Percentiles rank a stretch among this genome's conserved stretches.
Conservation (phyloP, 768 basidiomycete species). For the Boletellus emodensis region DNA sequence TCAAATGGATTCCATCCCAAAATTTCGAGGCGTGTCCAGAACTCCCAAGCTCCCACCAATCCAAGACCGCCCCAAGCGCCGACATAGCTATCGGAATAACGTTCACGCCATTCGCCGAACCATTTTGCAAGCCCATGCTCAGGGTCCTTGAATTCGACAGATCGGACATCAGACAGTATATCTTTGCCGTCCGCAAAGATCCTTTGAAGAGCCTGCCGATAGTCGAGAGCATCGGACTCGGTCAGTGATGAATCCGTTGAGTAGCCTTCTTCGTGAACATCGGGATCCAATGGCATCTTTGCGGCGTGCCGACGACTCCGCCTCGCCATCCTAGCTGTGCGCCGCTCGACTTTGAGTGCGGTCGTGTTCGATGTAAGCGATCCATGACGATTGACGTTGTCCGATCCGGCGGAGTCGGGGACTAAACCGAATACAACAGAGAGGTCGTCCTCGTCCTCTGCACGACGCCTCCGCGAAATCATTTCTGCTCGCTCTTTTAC, state of each 20-base stretch:
- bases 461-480: slow-evolving; percentile 58
- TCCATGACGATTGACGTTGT: slow-evolving; percentile 55
- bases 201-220: slow-evolving; percentile 53
- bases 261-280: slow-evolving; percentile 66
- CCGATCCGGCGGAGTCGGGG: slow-evolving; percentile 32
- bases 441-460: slow-evolving; percentile 81
- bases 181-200: slow-evolving; percentile 49
- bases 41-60: slow-evolving; percentile 88
- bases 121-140: slow-evolving; percentile 61
- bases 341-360: slow-evolving; percentile 49
- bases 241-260: slow-evolving; percentile 80
- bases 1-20: slow-evolving; percentile 86
- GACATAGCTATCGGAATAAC: slow-evolving; percentile 75
- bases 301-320: slow-evolving; percentile 41
- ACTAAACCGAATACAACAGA: slow-evolving; percentile 60
- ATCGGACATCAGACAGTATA: slow-evolving; percentile 76
- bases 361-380: slow-evolving; percentile 45
- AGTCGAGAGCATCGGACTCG: slow-evolving; percentile 66
- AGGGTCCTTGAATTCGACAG: slow-evolving; percentile 82
- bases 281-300: slow-evolving; percentile 23
- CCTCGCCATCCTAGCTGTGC: slow-evolving; percentile 55
- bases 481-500: slow-evolving; percentile 72
- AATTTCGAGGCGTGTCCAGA: slow-evolving; percentile 86
- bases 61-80: slow-evolving; percentile 90
- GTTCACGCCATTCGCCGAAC: slow-evolving; percentile 71